Percentiles rank a stretch among this genome's conserved stretches.
These are phyloP conservation scores for Nepenthes mirabilis DNA, from an alignment of 148 eudicot species.

Conservation along the genomic window DNA sequence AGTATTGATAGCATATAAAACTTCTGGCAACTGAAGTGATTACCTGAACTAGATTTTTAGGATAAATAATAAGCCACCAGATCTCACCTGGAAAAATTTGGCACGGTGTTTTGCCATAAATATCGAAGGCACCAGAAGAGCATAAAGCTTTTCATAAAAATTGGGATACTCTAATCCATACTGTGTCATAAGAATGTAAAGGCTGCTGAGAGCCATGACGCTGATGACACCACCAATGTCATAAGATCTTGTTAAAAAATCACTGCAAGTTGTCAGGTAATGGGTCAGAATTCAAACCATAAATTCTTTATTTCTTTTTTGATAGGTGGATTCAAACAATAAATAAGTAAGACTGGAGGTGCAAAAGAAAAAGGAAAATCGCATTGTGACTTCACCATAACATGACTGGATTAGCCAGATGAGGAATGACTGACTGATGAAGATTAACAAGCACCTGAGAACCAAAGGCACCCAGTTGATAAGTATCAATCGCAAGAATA, in stretches of 20 bases:
- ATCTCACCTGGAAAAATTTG: conserved; percentile 74
- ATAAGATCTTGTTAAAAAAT: conserved; percentile 90
- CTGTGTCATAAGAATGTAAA: conserved; percentile 79
- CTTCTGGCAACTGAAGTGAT: not conserved
- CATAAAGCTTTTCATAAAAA: conserved; percentile 88
- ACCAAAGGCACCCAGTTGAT: not conserved
- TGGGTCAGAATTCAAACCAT: not conserved
- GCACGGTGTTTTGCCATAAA: conserved; percentile 92
- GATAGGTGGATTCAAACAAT: not conserved
- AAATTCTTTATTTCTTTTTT: not conserved
- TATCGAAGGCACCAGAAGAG: conserved; percentile 65
- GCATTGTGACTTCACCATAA: conserved; percentile 42
- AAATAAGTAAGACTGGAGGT: not conserved
- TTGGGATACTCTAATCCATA: conserved; percentile 78
- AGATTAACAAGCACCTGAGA: conserved; percentile 80
- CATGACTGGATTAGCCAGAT: conserved; percentile 66
- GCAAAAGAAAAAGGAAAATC: not conserved
- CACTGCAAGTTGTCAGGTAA: conserved; percentile 48
- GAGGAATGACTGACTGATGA: conserved; percentile 70
- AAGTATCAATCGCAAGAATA: not conserved
- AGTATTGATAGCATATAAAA: not conserved
- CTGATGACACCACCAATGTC: conserved; percentile 95
- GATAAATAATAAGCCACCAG: not conserved
- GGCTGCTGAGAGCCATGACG: conserved; percentile 90
- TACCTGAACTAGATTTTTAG: not conserved